These are phyloP conservation scores for Fusarium hostae DNA, from an alignment of 2,329 filamentous ascomycete genomes.

Conservation along the genomic window DNA sequence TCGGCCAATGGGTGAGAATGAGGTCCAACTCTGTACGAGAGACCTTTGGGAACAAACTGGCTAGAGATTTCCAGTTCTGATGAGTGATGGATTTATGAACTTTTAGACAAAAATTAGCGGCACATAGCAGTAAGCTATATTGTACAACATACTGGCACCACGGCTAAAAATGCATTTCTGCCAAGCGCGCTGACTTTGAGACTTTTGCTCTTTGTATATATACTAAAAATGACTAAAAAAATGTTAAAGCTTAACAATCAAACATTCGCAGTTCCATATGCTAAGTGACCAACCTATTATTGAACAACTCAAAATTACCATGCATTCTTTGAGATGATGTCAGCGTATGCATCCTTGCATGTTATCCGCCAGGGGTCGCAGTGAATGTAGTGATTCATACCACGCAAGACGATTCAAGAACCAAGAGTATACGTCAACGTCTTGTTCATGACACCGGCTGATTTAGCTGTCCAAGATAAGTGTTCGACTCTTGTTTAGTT, in stretches of 20 bases:
- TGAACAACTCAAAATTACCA: neutral
- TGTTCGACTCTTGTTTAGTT: neutral
- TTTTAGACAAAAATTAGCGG: constrained; percentile 37
- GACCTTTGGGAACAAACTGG: constrained; percentile 24
- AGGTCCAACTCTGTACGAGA: neutral
- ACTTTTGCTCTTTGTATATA: constrained; percentile 10
- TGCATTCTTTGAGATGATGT: neutral
- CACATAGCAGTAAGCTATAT: constrained; percentile 28
- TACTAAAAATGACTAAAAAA: constrained; percentile 11
- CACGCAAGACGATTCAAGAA: neutral
- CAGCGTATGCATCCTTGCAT: neutral
- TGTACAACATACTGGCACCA: constrained; percentile 32
- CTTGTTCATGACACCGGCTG: neutral
- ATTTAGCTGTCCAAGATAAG: neutral
- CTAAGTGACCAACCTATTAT: neutral
- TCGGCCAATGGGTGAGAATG: constrained; percentile 5
- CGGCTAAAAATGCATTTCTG: constrained; percentile 16
- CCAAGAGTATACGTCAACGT: neutral
- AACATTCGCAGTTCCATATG: neutral
- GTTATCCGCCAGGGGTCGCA: neutral
- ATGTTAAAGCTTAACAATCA: neutral
- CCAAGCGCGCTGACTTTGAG: constrained; percentile 18
- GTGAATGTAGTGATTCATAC: neutral
- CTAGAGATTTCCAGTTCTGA: constrained; percentile 23
- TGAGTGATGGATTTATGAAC: constrained; percentile 41